Evolutionary conservation across 2,329 filamentous ascomycete genomes (phyloP), one percentile per base, ranked within the genome.

Genomic region (Drechslerella coelobrocha): DNA sequence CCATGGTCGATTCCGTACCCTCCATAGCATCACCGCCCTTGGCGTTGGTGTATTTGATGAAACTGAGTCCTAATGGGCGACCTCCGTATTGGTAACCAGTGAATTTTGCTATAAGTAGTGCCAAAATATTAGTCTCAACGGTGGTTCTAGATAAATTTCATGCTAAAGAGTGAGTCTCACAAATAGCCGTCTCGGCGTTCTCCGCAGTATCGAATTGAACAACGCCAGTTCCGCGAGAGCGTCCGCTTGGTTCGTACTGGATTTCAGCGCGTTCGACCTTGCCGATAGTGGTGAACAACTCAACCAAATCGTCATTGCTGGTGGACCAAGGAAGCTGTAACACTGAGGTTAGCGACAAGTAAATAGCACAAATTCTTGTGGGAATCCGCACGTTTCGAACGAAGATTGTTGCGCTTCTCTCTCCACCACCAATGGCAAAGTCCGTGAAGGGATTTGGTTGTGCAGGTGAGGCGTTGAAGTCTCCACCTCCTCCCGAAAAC

Each of bases 201-300:
- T 92, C 88, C 14, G 86, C 81, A 59, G 81, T 85, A 77, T 95
- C 91, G 78, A 99, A 97, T 73, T 94, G 88, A 61, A 99, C 94
- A n/a, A 99, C 94, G 78, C 94, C 94, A 68, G 90, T 94, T 73
- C 94, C 94, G 73, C 92, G 89, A 69, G 94, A 99, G 76, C 94
- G 90, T 48, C 94, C 94, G 77, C 95, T 97, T 2, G 91, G 89
- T 79, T 99, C 94, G 78, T 99, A 97, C 80, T 99, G 94, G 63
- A 99, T 97, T 81, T 99, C 94, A n/a, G 94, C 94, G 76, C 94
- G 92, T 77, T 97, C 92, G 68, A 99, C 94, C 79, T 96, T 96
- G 73, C 94, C 94, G 77, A 99, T 99, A 9, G 94, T 99, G 17
- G 90, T 92, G 83, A 99, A 99, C 19, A 99, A 85, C 79, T 99